Percentiles rank a stretch among this genome's conserved stretches.
phyloP scores from a whole-genome alignment of 768 basidiomycete species.

The Kwoniella sp. region DNA sequence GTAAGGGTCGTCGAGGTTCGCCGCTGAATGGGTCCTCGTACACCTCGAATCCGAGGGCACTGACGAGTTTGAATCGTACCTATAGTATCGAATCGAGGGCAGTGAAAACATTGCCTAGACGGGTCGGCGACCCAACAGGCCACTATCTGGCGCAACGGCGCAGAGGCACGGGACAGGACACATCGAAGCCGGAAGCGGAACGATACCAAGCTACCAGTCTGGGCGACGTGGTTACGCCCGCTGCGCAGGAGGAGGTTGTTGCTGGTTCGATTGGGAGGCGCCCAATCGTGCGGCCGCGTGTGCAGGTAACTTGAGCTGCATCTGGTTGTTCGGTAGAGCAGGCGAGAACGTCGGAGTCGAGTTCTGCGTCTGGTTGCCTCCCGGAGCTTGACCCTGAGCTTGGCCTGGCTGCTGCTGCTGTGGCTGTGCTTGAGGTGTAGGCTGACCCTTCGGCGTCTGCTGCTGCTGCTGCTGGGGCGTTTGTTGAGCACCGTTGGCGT shows the following conservation, averaged over 20 bases:
- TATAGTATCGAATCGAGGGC: too few species aligned
- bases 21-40: too few species aligned
- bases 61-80: too few species aligned
- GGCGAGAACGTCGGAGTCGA: constrained; percentile 7
- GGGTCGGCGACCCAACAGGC: too few species aligned
- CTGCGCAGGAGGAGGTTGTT: constrained; percentile 22
- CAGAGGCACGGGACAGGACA: too few species aligned
- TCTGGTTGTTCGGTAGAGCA: constrained; percentile 28
- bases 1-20: too few species aligned
- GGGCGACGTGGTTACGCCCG: constrained; percentile 3
- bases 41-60: too few species aligned
- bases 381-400: constrained; percentile 17
- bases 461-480: background rate
- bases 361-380: background rate
- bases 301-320: constrained; percentile 46
- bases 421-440: background rate
- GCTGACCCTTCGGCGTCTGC: background rate
- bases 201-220: too few species aligned
- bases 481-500: background rate
- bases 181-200: too few species aligned
- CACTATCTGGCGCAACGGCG: too few species aligned
- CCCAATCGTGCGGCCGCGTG: constrained; percentile 43
- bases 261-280: constrained; percentile 12
- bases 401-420: background rate
- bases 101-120: too few species aligned